Evolutionary conservation across 1,284 basidiomycete genomes (phyloP).

Genomic region (Puccinia hordei): DNA sequence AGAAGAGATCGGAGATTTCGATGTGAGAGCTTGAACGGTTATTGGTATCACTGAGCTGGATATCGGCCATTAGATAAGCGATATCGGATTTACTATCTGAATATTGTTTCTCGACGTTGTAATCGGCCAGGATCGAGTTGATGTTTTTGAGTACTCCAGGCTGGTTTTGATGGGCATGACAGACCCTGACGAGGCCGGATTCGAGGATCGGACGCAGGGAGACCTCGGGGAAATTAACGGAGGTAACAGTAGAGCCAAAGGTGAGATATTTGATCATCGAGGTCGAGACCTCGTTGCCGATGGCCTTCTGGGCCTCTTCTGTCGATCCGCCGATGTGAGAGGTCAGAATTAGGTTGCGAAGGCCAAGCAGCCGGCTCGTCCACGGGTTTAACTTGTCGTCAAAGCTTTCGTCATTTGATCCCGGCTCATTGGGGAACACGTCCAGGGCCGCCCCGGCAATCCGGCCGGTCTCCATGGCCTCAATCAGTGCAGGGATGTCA

Average conservation of each 20-base stretch:
- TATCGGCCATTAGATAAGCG: conserved; percentile 91
- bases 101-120: conserved; percentile 99
- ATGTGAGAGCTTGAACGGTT: conserved; percentile 55
- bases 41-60: conserved; percentile 66
- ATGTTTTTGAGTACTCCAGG: conserved; percentile 94
- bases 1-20: conserved; percentile 80
- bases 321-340: conserved; percentile 99
- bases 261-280: conserved; percentile 87
- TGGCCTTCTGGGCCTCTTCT: conserved; percentile 96
- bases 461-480: conserved; percentile 77
- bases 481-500: conserved; percentile 86
- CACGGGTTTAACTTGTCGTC: conserved; percentile 81
- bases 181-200: conserved; percentile 77
- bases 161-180: conserved; percentile 95
- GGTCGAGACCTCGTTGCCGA: conserved; percentile 89
- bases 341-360: conserved; percentile 89
- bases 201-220: conserved; percentile 85
- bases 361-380: conserved; percentile 70
- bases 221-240: conserved; percentile 99
- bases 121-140: conserved; percentile 85
- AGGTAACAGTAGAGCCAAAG: conserved; percentile 84
- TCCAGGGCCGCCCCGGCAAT: conserved; percentile 93
- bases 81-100: conserved; percentile 94
- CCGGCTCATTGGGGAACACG: conserved; percentile 91
- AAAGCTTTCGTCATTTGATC: conserved; percentile 81